These are phyloP conservation scores for Lecanicillium sp. DNA, from an alignment of 2,329 filamentous ascomycete species.

Conservation along the genomic window DNA sequence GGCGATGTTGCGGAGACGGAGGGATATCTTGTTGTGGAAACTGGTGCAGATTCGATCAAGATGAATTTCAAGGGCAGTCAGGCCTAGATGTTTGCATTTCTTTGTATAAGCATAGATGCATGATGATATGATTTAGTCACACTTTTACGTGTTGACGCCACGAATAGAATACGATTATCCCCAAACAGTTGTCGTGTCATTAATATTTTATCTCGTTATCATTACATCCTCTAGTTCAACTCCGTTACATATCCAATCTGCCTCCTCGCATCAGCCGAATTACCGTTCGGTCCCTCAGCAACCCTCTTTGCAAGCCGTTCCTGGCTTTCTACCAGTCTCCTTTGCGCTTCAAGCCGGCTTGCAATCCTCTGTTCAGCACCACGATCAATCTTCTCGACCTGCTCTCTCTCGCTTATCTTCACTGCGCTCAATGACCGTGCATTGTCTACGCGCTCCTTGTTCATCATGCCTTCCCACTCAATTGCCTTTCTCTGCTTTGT, in stretches of 20 bases:
- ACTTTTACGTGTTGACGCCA: no score
- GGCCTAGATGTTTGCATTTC: slow-evolving; percentile 1
- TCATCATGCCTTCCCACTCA: slow-evolving; percentile 39
- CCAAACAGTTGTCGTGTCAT: no score
- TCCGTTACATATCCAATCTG: slow-evolving; percentile 52
- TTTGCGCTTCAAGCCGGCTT: slow-evolving; percentile 40
- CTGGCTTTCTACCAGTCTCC: slow-evolving; percentile 41
- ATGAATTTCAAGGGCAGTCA: slow-evolving; percentile 18
- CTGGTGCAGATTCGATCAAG: slow-evolving; percentile 46
- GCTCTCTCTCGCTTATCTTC: slow-evolving; percentile 40
- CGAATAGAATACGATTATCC: background rate
- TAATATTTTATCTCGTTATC: no score
- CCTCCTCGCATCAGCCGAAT: slow-evolving; percentile 23
- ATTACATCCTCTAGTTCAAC: slow-evolving; percentile 26
- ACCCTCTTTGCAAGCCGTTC: slow-evolving; percentile 32
- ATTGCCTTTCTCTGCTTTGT: slow-evolving; percentile 34
- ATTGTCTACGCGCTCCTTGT: slow-evolving; percentile 36
- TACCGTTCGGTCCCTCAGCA: slow-evolving; percentile 26
- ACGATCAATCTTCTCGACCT: slow-evolving; percentile 39
- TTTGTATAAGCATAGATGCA: no score
- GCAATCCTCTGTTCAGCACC: slow-evolving; percentile 36
- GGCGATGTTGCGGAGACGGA: slow-evolving; percentile 61
- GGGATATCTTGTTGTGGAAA: slow-evolving; percentile 72
- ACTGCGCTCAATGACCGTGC: slow-evolving; percentile 42
- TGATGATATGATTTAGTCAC: no score